phyloP scores from a whole-genome alignment of 2,329 filamentous ascomycete genomes.

The Hypoxylon rubiginosum region DNA sequence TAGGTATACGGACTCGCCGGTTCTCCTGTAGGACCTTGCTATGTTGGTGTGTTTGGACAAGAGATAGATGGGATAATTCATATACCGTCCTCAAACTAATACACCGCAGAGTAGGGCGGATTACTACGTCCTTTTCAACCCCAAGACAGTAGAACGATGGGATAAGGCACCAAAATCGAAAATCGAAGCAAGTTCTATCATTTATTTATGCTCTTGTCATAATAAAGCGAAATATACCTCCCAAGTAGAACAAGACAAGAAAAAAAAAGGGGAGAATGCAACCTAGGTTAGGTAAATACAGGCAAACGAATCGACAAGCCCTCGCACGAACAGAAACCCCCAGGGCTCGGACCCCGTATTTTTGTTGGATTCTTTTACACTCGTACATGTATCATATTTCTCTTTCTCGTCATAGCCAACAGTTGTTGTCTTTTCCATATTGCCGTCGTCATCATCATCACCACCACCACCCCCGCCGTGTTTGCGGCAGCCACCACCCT shows the following conservation, averaged over 20 bases:
- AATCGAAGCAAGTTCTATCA: neutral
- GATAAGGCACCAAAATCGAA: neutral
- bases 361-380: constrained; percentile 1
- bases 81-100: no score
- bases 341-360: neutral
- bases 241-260: neutral
- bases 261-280: neutral
- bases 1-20: neutral
- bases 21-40: neutral
- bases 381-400: neutral
- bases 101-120: no score
- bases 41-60: neutral
- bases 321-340: constrained; percentile 21
- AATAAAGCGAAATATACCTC: neutral
- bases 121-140: no score
- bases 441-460: neutral
- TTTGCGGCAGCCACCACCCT: constrained; percentile 3
- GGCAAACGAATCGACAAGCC: constrained; percentile 29
- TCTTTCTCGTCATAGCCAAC: neutral
- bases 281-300: constrained; percentile 16
- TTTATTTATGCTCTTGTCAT: neutral
- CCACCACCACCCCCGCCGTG: neutral
- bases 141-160: no score
- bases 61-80: no score
- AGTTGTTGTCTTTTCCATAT: neutral